Conservation (phyloP, 225 moss, liverwort and hornwort species). For the Straminergon stramineum region DNA sequence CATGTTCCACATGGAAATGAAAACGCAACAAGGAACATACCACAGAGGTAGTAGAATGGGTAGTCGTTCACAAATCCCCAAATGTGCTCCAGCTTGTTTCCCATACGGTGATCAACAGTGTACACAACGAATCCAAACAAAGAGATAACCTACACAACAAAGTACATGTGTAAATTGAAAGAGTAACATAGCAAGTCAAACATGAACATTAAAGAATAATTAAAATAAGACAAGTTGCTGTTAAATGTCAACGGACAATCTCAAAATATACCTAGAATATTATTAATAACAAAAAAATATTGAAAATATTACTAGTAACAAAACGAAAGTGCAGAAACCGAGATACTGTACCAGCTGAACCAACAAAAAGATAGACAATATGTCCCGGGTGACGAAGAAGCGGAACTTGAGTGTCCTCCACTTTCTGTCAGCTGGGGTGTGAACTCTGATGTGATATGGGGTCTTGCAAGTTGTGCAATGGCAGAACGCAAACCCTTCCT, state of each 20-base stretch:
- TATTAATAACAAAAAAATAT: neutral
- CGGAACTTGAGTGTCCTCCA: conserved; percentile 57
- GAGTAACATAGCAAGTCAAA: neutral
- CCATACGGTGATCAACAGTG: conserved; percentile 22
- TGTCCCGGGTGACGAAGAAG: conserved; percentile 51
- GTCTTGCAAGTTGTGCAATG: conserved; percentile 60
- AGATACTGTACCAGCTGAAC: conserved; percentile 39
- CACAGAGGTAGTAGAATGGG: conserved; percentile 51
- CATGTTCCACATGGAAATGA: neutral
- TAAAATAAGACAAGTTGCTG: neutral
- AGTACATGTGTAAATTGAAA: neutral
- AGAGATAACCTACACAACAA: conserved; percentile 31
- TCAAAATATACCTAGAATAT: neutral
- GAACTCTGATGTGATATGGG: conserved; percentile 52
- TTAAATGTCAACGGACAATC: neutral
- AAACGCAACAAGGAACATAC: conserved; percentile 4
- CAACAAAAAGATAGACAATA: conserved; percentile 32
- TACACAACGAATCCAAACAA: conserved; percentile 32
- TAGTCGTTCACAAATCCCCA: conserved; percentile 42
- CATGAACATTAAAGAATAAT: neutral
- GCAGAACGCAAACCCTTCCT: conserved; percentile 57
- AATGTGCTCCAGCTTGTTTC: conserved; percentile 40
- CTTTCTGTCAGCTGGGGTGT: conserved; percentile 43
- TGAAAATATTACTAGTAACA: neutral
- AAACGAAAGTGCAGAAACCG: neutral